Evolutionary conservation across 1,284 basidiomycete genomes (phyloP), one percentile per base, ranked within the genome.

Genomic region (Caloboletus firmus): DNA sequence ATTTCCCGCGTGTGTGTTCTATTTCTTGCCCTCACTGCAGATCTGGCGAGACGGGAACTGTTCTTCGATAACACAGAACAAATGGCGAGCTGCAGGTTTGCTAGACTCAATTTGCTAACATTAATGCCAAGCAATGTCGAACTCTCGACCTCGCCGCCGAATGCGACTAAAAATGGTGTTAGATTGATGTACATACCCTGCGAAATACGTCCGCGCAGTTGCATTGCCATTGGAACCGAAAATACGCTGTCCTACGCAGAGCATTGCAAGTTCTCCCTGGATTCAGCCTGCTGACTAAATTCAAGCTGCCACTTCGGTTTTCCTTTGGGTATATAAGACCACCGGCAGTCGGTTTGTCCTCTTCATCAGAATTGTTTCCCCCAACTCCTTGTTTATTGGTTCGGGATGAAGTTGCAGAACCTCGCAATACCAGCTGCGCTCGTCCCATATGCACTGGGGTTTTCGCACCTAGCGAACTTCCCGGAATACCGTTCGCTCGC

Each of bases 401-500:
- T 54, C 9, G 2, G 9, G 4, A 64, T 64, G 54, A 62, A 58
- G 45, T 32, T 44, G 2, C 62, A 54, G 51, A 54, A 12, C 13
- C 36, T 66, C 22, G 31, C 31, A 5, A 28, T 26, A 17, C 9
- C 56, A 6, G 20, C 40, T 26, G 44, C 34, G 7, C 55, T 68
- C 20, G 13, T 55, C 42, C 42, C 64, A 30, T 43, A 17, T 45
- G 39, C 24, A 11, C n/a, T 62, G 7, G 62, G 62, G 1, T 60
- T 60, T 34, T 53, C 56, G 4, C 45, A 55, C 41, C 40, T 64
- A 7, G 40, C 22, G 31, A 45, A 53, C 37, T 66, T 64, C 22
- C 63, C 58, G 0, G 55, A 55, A 37, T 18, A 64, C 40, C 63
- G 62, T 35, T 66, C 63, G 0, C 55, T 68, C 6, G 59, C 42